These are phyloP conservation scores for Lodderomyces parapsilosis DNA, from an alignment of 1,139 yeast species.

Conservation along the genomic window DNA sequence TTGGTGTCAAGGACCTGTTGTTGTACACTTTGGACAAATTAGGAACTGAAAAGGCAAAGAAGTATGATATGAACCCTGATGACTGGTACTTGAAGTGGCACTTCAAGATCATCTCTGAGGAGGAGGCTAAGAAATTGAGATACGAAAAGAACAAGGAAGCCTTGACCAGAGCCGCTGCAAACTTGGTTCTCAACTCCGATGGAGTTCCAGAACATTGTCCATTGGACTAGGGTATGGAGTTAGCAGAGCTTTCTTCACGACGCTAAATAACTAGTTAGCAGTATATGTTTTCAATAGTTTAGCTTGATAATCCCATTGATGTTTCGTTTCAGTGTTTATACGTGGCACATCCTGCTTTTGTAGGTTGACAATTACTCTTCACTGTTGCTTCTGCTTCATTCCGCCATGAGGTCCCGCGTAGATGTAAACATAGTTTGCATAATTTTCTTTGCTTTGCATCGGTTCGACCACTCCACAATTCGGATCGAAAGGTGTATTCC, in stretches of 20 bases:
- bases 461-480: neutral
- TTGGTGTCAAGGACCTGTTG: constrained; percentile 24
- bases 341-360: neutral
- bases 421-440: no score
- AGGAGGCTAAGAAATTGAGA: constrained; percentile 18
- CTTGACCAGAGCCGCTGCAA: constrained; percentile 13
- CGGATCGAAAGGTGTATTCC: neutral
- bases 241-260: no score
- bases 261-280: neutral
- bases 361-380: neutral
- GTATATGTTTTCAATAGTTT: neutral
- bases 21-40: constrained; percentile 19
- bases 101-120: constrained; percentile 21
- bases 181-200: constrained; percentile 16
- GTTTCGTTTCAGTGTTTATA: no score
- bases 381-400: neutral
- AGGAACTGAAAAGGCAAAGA: constrained; percentile 20
- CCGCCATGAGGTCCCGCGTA: neutral
- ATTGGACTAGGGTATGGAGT: no score
- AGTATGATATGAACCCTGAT: constrained; percentile 20
- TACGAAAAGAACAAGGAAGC: constrained; percentile 18
- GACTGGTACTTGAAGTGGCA: constrained; percentile 27
- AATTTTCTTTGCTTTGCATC: neutral
- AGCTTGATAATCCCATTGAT: no score
- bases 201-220: constrained; percentile 19